A percentile compares a stretch with the other conserved stretches of the same genome.
These are phyloP conservation scores for Coffea humblotiana DNA, from an alignment of 305 asterid genomes.

Conservation along the genomic window DNA sequence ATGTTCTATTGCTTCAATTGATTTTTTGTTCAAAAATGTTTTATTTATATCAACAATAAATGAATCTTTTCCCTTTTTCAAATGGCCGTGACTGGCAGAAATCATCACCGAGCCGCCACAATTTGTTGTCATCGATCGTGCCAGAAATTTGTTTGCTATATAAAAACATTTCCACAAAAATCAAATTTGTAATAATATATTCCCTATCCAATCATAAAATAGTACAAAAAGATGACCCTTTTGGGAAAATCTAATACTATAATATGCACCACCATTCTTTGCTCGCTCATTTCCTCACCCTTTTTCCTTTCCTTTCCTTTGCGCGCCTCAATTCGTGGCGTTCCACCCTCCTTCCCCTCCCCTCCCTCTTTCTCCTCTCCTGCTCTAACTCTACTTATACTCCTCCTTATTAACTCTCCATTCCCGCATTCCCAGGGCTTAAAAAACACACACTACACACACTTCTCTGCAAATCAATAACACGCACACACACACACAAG, in stretches of 20 bases:
- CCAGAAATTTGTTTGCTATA: no score
- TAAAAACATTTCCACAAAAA: no score
- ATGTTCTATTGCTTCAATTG: no score
- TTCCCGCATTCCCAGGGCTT: not conserved
- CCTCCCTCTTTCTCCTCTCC: not conserved
- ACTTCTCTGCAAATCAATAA: not conserved
- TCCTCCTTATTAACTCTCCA: not conserved
- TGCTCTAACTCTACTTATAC: no score
- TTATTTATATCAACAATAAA: no score
- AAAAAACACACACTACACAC: not conserved
- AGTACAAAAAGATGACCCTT: not conserved
- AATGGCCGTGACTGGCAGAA: no score
- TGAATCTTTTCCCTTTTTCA: no score
- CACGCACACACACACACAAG: not conserved
- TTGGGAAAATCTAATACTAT: not conserved
- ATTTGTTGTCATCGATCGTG: no score
- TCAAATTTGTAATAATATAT: no score
- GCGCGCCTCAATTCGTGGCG: conserved; percentile 35
- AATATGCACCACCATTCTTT: conserved; percentile 19
- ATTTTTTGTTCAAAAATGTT: no score
- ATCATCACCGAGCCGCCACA: no score
- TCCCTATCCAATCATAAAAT: not conserved
- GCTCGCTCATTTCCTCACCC: conserved; percentile 12
- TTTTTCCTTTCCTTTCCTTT: conserved; percentile 18
- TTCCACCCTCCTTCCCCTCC: conserved; percentile 12